These are phyloP conservation scores for Coemansia sp. DNA, from an alignment of 192 early-diverging fungal species.

Conservation along the genomic window DNA sequence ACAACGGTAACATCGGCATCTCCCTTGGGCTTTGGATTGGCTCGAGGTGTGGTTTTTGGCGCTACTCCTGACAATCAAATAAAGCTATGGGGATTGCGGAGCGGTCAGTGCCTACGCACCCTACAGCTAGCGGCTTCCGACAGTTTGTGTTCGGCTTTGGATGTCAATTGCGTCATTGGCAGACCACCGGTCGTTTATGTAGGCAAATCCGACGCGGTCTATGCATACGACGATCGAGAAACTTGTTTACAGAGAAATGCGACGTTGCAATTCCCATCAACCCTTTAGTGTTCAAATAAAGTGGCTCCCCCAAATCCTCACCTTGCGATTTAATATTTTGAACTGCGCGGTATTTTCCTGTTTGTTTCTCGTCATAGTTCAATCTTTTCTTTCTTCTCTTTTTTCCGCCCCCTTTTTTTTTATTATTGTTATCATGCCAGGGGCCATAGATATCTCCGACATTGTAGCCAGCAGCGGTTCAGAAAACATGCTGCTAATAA, in stretches of 20 bases:
- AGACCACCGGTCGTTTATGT: not conserved
- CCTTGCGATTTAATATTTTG: not conserved
- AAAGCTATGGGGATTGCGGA: conserved; percentile 30
- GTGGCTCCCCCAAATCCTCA: not conserved
- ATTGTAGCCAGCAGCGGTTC: conserved; percentile 7
- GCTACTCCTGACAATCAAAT: conserved; percentile 33
- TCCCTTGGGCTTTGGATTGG: conserved; percentile 24
- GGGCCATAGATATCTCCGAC: conserved; percentile 30
- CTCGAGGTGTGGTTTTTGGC: conserved; percentile 20
- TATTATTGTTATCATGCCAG: conserved; percentile 26
- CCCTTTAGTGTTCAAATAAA: not conserved
- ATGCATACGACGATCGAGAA: not conserved
- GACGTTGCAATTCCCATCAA: too few relatives aligned
- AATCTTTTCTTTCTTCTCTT: not conserved
- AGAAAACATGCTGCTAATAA: conserved; percentile 29
- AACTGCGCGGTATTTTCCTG: conserved; percentile 2
- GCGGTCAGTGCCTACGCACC: conserved; percentile 12
- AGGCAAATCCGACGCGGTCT: not conserved
- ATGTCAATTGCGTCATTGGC: not conserved
- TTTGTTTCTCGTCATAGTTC: not conserved
- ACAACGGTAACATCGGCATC: conserved; percentile 5
- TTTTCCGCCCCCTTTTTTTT: not conserved
- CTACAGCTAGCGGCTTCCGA: conserved; percentile 7
- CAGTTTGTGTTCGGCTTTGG: not conserved
- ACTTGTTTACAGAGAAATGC: too few relatives aligned